Evolutionary conservation across 768 basidiomycete genomes (phyloP).

Genomic region (Phylloporus sp.): DNA sequence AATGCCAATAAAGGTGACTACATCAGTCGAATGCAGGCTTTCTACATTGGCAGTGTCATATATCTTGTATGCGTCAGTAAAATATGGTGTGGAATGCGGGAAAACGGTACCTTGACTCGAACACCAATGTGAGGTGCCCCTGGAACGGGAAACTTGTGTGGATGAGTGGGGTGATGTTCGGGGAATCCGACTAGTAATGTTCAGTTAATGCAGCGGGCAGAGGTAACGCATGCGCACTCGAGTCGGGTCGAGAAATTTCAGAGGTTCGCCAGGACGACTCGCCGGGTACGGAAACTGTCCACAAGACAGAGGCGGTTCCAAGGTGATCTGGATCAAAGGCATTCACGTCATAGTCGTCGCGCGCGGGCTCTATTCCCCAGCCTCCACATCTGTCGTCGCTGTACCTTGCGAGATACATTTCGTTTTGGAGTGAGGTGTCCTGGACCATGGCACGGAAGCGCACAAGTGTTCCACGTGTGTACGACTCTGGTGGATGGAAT

Average conservation of each 20-base stretch:
- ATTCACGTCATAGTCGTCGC: conserved; percentile 11
- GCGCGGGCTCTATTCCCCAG: conserved; percentile 59
- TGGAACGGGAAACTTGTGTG: conserved; percentile 66
- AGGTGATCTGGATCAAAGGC: conserved; percentile 46
- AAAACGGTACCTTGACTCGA: conserved; percentile 57
- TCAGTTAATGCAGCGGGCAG: neutral
- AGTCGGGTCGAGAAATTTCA: conserved; percentile 22
- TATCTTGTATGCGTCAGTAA: conserved; percentile 39
- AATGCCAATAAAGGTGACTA: conserved; percentile 73
- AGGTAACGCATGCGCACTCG: conserved; percentile 16
- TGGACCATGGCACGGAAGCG: conserved; percentile 78
- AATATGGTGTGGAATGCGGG: neutral
- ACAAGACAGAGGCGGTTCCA: conserved; percentile 60
- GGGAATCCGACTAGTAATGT: conserved; percentile 21
- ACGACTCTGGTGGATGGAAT: conserved; percentile 44
- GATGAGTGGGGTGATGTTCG: conserved; percentile 26
- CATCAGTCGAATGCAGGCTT: conserved; percentile 54
- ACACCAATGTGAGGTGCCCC: conserved; percentile 57
- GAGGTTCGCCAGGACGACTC: conserved; percentile 55
- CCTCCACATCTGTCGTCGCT: conserved; percentile 52
- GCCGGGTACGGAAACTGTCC: conserved; percentile 75
- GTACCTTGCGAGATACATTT: conserved; percentile 62
- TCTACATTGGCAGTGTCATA: conserved; percentile 49
- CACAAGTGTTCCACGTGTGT: conserved; percentile 56
- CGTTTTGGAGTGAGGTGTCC: conserved; percentile 70